These are phyloP conservation scores for Gnetum montanum DNA, from an alignment of 75 land plant species.

Conservation along the genomic window DNA sequence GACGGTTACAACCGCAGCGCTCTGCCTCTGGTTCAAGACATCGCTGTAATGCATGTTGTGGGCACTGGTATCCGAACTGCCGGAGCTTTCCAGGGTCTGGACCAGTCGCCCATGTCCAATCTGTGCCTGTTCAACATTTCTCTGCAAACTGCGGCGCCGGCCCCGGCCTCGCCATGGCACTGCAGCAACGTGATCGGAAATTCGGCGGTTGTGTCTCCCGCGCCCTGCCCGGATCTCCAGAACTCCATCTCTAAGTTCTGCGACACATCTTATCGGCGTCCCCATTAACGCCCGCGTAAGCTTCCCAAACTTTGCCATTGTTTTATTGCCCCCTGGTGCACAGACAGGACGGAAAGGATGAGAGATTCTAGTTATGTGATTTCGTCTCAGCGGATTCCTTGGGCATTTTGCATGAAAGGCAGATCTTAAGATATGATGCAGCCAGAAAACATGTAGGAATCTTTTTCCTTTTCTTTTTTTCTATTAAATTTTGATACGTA, in stretches of 20 bases:
- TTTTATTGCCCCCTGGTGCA: too few relatives aligned
- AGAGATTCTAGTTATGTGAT: too few relatives aligned
- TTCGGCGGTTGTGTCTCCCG: slow-evolving; percentile 50
- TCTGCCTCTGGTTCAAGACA: slow-evolving; percentile 39
- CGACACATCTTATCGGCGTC: too few relatives aligned
- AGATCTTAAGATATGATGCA: too few relatives aligned
- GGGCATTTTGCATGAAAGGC: too few relatives aligned
- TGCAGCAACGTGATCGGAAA: slow-evolving; percentile 64
- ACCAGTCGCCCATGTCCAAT: slow-evolving; percentile 46
- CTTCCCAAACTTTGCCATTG: too few relatives aligned
- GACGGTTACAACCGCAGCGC: slow-evolving; percentile 63
- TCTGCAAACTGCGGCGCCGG: slow-evolving; percentile 14
- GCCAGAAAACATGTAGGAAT: too few relatives aligned
- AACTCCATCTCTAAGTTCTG: slow-evolving; percentile 8
- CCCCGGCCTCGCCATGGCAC: slow-evolving; percentile 30
- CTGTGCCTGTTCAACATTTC: slow-evolving; percentile 56
- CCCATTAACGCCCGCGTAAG: too few relatives aligned
- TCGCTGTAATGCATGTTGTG: slow-evolving; percentile 44
- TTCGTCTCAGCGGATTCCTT: too few relatives aligned
- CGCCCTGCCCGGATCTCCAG: slow-evolving; percentile 41
- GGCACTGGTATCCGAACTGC: slow-evolving; percentile 51
- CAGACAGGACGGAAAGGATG: too few relatives aligned
- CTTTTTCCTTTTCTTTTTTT: too few relatives aligned
- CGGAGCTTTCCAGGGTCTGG: slow-evolving; percentile 54
- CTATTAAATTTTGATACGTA: too few relatives aligned